Evolutionary conservation across 192 early-diverging fungal species (phyloP), one percentile per base, ranked within the genome.

Genomic region (Linnemannia exigua): DNA sequence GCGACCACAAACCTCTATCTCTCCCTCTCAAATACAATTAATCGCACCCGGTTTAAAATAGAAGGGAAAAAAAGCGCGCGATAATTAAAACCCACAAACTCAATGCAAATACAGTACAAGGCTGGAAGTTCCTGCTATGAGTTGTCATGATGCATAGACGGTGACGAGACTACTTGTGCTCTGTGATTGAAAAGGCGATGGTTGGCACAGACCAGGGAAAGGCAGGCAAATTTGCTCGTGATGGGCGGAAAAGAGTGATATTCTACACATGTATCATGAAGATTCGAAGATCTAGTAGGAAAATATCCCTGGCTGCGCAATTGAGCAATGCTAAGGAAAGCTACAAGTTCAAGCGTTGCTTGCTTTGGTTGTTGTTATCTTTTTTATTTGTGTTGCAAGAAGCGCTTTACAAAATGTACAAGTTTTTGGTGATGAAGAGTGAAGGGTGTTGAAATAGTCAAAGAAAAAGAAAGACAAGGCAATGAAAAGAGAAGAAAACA

Each of bases 401-500:
- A 66, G n/a, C 41, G 47, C 51, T 77, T 77, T 77, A 70, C 68
- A 77, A 69, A 76, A 52, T 77, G 36, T 77, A 77, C 76, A 77
- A 36, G 48, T 52, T 31, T 22, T 37, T 69, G 19, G 19, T 25
- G 25, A 25, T 1, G 36, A 51, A 50, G 36, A n/a, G 67, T 50
- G 47, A 19, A 41, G 28, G 70, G 14, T 22, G 36, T 70, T 70
- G 14, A 38, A 37, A 31, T 7, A 4, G 22, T 0, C 11, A 20
- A 25, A 68, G 75, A 28, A 48, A 66, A 58, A 74, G 36, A 36
- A 9, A 14, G 12, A 6, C 36, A 66, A 66, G 22, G 8, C 20
- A 36, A 17, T 69, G 69, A 48, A 77, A 50, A 36, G 41, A 31
- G n/a, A 28, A 67, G 28, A 44, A 15, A 61, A 44, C 14, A 31